Base-by-base conservation (phyloP, 768 basidiomycete species). In the Mycena galericulata region DNA sequence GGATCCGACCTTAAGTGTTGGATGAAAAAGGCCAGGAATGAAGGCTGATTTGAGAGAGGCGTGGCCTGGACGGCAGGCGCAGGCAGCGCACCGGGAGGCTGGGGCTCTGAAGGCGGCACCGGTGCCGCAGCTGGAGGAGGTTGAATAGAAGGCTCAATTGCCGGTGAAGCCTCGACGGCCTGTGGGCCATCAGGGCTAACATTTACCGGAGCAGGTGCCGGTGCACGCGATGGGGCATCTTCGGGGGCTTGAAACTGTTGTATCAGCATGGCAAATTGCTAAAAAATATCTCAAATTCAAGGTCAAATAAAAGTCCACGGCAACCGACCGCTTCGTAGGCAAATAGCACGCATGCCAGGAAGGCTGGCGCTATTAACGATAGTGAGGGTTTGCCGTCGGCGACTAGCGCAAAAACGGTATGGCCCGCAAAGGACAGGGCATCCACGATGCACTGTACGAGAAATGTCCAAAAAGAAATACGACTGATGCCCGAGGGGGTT, bases 191-290 rank as follows among this genome's bases (percentile, higher is more conserved):
- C 26, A 32, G 73, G 46, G 32, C 73, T 32, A 14, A 71, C 45
- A 18, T 27, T 30, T 18, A 60, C 47, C 34, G 76, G 45, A 34
- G 75, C 27, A 12, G 72, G 56, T 38, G 73, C 55, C 17, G 75
- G 60, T 17, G 69, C 62, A 8, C 69, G 60, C 24, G 72, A 56
- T 24, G 79, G 56, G 30, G 78, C 79, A 68, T 90, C 86, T 75
- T 95, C 94, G 10, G 93, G 92, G 0, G 89, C 87, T 83, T 97
- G 96, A 22, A 96, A 89, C 72, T 94, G 91, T 69, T 92, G 88
- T 5, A 96, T 88, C 20, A 95, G 82, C 38, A 92, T 88, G 0
- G 91, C 87, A 73, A 95, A 95, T 91, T 96, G 92, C 96, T 97
- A 63, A 29, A 54, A 10, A 63, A 58, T 47, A 53, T 45, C 41